Percentiles rank a stretch among this genome's conserved stretches.
Evolutionary conservation across 2,329 filamentous ascomycete species (phyloP).

Genomic region (Neofusicoccum ribis): DNA sequence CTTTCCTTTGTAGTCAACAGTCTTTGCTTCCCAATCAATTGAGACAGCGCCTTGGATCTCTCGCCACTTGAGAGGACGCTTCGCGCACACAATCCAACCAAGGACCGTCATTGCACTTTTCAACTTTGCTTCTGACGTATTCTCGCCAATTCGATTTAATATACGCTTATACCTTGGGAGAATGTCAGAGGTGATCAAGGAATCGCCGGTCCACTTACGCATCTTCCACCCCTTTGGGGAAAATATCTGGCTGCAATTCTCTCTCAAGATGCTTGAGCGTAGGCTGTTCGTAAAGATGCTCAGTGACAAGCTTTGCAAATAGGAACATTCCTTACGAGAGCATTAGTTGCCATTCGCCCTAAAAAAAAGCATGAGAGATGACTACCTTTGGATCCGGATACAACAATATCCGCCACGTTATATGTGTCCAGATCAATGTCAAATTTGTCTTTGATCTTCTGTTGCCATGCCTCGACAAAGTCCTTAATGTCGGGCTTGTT

Average conservation of each 20-base stretch:
- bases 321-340: conserved; percentile 29
- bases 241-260: conserved; percentile 22
- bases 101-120: conserved; percentile 35
- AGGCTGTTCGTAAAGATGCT: conserved; percentile 27
- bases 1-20: conserved; percentile 30
- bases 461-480: conserved; percentile 28
- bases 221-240: conserved; percentile 19
- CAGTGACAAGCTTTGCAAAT: conserved; percentile 28
- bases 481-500: conserved; percentile 32
- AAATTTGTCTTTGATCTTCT: conserved; percentile 24
- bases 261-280: conserved; percentile 23
- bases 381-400: not conserved
- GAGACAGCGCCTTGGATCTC: conserved; percentile 44
- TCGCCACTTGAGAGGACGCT: conserved; percentile 43
- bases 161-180: conserved; percentile 26
- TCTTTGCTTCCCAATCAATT: conserved; percentile 30
- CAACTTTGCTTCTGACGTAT: conserved; percentile 25
- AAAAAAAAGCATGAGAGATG: not conserved
- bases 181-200: conserved; percentile 21
- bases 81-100: conserved; percentile 44
- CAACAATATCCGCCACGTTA: conserved; percentile 9
- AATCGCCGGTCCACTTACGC: conserved; percentile 20
- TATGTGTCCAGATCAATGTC: not conserved
- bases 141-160: conserved; percentile 23
- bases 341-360: not conserved